Evolutionary conservation across 148 eudicot genomes (phyloP).

Genomic region (Rhododendron griersonianum): DNA sequence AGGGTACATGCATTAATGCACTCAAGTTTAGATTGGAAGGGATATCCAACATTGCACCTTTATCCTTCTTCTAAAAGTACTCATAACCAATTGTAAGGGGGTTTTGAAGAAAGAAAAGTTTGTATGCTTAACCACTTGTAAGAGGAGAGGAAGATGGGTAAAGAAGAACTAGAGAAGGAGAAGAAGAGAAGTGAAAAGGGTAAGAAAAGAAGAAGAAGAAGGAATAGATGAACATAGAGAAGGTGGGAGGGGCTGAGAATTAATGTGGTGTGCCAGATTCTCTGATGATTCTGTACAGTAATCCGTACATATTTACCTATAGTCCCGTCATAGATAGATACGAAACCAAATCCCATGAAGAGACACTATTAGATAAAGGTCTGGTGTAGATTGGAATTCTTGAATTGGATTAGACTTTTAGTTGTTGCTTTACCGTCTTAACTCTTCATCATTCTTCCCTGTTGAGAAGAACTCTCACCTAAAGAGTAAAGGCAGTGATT

Average conservation of each 20-base stretch:
- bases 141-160: background rate
- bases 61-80: background rate
- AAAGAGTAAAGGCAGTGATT: background rate
- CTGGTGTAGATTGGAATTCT: background rate
- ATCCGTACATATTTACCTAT: background rate
- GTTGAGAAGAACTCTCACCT: background rate
- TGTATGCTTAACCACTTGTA: background rate
- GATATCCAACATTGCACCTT: no score
- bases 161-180: background rate
- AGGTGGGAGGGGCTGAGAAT: no score
- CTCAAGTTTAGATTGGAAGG: background rate
- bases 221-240: no score
- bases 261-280: no score
- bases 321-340: background rate
- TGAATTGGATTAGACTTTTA: background rate
- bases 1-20: background rate
- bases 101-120: background rate
- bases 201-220: no score
- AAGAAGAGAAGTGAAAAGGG: no score
- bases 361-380: background rate
- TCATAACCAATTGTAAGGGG: background rate
- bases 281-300: background rate
- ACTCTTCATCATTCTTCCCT: background rate
- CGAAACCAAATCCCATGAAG: no score
- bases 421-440: background rate